phyloP scores from a whole-genome alignment of 306 rosid species.

The Cicer bijugum region DNA sequence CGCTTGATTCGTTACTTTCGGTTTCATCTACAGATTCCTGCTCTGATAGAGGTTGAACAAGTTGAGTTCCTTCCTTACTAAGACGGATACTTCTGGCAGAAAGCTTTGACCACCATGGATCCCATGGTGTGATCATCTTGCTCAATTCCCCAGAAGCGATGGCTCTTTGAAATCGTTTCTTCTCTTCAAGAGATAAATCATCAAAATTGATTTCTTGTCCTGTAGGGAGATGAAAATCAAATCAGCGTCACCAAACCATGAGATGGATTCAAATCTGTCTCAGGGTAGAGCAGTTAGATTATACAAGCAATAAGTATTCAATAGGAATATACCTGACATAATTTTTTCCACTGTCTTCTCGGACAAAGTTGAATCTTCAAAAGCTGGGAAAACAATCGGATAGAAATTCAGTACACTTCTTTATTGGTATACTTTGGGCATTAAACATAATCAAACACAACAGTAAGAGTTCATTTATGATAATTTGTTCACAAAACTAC shows the following conservation, averaged over 20 bases:
- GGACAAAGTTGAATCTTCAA: slow-evolving; percentile 62
- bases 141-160: slow-evolving; percentile 83
- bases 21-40: slow-evolving; percentile 43
- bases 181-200: slow-evolving; percentile 79
- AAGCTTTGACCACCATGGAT: slow-evolving; percentile 90
- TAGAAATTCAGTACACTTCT: slow-evolving; percentile 40
- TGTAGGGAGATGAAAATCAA: slow-evolving; percentile 43
- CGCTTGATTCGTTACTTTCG: slow-evolving; percentile 50
- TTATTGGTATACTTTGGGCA: neutral
- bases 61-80: slow-evolving; percentile 81
- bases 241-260: slow-evolving; percentile 42
- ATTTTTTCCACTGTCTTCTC: slow-evolving; percentile 67
- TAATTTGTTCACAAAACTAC: slow-evolving; percentile 6
- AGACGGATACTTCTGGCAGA: slow-evolving; percentile 75
- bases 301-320: slow-evolving; percentile 8
- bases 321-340: slow-evolving; percentile 61
- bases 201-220: slow-evolving; percentile 76
- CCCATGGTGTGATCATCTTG: slow-evolving; percentile 94
- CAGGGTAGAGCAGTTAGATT: slow-evolving; percentile 13
- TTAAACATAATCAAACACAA: slow-evolving; percentile 32
- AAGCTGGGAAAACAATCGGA: slow-evolving; percentile 39
- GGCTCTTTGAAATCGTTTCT: slow-evolving; percentile 82
- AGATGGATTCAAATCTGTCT: slow-evolving; percentile 8
- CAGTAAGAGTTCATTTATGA: neutral
- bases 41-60: slow-evolving; percentile 62